Evolutionary conservation across 495 filamentous ascomycete species (phyloP).

Genomic region (Lasiosphaeria hispida): DNA sequence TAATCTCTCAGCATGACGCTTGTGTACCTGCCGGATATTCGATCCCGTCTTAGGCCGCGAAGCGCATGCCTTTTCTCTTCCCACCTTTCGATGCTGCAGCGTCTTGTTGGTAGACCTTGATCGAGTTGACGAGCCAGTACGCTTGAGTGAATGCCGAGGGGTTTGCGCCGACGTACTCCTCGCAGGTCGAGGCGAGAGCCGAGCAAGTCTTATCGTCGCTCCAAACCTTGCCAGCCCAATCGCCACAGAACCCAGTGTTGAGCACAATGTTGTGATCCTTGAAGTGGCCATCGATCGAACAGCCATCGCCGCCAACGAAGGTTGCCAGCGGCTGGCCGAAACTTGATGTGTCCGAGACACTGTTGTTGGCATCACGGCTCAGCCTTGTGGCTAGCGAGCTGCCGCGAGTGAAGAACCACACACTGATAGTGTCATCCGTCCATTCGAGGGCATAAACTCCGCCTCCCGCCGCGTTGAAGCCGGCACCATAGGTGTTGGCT

Average conservation of each 20-base stretch:
- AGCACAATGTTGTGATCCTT: slow-evolving; percentile 71
- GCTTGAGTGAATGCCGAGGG: slow-evolving; percentile 58
- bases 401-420: slow-evolving; percentile 75
- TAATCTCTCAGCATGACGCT: too few species aligned
- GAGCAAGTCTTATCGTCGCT: slow-evolving; percentile 36
- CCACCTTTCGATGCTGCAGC: neutral
- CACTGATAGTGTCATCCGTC: slow-evolving; percentile 61
- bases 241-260: slow-evolving; percentile 84
- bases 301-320: slow-evolving; percentile 56
- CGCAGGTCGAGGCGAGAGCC: slow-evolving; percentile 51
- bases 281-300: slow-evolving; percentile 67
- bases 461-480: slow-evolving; percentile 71
- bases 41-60: neutral
- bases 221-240: slow-evolving; percentile 76
- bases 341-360: slow-evolving; percentile 55
- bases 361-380: slow-evolving; percentile 43
- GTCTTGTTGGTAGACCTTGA: slow-evolving; percentile 56
- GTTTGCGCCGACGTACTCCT: slow-evolving; percentile 63
- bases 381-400: slow-evolving; percentile 37
- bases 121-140: slow-evolving; percentile 71
- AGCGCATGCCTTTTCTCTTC: neutral
- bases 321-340: slow-evolving; percentile 69
- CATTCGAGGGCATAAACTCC: slow-evolving; percentile 80
- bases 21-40: neutral
- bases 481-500: slow-evolving; percentile 59